A percentile compares a stretch with the other conserved stretches of the same genome.
phyloP scores from a whole-genome alignment of 2,329 filamentous ascomycete genomes.

The Fusarium praegraminearum region DNA sequence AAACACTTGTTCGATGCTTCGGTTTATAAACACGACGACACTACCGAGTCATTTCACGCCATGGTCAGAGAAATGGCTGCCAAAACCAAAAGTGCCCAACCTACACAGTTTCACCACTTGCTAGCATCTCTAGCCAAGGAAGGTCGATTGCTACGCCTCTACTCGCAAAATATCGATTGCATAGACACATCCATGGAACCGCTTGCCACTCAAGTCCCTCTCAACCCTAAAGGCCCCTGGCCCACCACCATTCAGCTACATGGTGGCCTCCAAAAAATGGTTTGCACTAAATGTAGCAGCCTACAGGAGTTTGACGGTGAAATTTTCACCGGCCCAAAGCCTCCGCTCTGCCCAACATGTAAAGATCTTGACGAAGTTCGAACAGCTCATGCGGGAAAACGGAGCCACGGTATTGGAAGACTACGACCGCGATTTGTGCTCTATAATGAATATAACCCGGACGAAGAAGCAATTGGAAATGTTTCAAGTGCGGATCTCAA shows the following conservation, averaged over 20 bases:
- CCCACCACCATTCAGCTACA: conserved; percentile 93
- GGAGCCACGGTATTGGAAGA: conserved; percentile 92
- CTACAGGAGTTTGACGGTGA: conserved; percentile 80
- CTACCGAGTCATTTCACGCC: conserved; percentile 91
- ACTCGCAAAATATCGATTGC: conserved; percentile 97
- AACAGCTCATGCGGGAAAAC: conserved; percentile 80
- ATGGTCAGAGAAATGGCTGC: conserved; percentile 93
- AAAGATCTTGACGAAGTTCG: conserved; percentile 80
- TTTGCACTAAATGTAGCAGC: conserved; percentile 90
- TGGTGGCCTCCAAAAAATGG: conserved; percentile 94
- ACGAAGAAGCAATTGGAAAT: conserved; percentile 94
- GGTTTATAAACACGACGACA: conserved; percentile 91
- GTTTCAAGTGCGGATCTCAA: conserved; percentile 89
- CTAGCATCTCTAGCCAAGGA: conserved; percentile 90
- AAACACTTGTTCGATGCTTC: conserved; percentile 98
- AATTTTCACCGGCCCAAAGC: conserved; percentile 85
- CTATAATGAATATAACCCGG: conserved; percentile 97
- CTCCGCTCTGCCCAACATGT: conserved; percentile 83
- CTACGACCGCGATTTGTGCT: conserved; percentile 93
- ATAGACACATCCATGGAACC: conserved; percentile 88
- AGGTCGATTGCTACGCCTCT: conserved; percentile 87
- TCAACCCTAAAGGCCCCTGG: conserved; percentile 89
- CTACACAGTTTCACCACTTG: conserved; percentile 93
- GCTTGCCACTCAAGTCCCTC: conserved; percentile 81
- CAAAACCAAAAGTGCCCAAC: conserved; percentile 79